These are phyloP conservation scores for Vanderwaltozyma verrucispora DNA, from an alignment of 805 yeast species.

Conservation along the genomic window DNA sequence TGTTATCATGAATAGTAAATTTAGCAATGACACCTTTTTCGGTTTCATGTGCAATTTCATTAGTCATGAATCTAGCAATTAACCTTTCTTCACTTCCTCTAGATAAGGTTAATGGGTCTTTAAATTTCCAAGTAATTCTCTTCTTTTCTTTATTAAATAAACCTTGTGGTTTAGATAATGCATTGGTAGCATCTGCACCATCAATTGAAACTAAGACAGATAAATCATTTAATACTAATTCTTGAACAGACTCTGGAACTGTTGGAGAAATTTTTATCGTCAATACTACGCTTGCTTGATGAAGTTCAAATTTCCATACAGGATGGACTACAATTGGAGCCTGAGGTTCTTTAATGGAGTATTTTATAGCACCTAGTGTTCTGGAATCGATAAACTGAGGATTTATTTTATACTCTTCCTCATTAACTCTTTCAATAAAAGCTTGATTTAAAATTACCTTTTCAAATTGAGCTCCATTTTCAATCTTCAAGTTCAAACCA, in stretches of 20 bases:
- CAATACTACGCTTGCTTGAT: slow-evolving; percentile 78
- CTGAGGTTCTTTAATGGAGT: slow-evolving; percentile 42
- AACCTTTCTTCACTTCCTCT: slow-evolving; percentile 48
- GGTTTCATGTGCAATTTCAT: slow-evolving; percentile 56
- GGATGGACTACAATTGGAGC: slow-evolving; percentile 71
- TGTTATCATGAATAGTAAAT: slow-evolving; percentile 34
- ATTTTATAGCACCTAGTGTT: slow-evolving; percentile 75
- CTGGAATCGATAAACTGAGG: slow-evolving; percentile 46
- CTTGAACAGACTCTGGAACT: slow-evolving; percentile 28
- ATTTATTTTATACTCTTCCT: slow-evolving; percentile 34
- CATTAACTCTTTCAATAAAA: slow-evolving; percentile 41
- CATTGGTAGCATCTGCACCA: slow-evolving; percentile 56
- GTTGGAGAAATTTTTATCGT: slow-evolving; percentile 37
- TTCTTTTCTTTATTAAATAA: slow-evolving; percentile 78
- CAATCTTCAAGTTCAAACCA: slow-evolving; percentile 35
- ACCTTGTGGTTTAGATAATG: slow-evolving; percentile 87
- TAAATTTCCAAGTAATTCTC: slow-evolving; percentile 79
- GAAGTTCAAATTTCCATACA: slow-evolving; percentile 80
- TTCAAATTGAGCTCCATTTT: slow-evolving; percentile 33
- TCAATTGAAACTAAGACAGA: slow-evolving; percentile 44
- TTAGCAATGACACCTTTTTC: slow-evolving; percentile 64
- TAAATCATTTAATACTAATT: slow-evolving; percentile 28
- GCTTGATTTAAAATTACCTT: slow-evolving; percentile 43
- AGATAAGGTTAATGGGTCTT: slow-evolving; percentile 31
- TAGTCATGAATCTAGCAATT: slow-evolving; percentile 79